Conservation (phyloP, 257 asterid genomes). For the Fraxinus anomala region DNA sequence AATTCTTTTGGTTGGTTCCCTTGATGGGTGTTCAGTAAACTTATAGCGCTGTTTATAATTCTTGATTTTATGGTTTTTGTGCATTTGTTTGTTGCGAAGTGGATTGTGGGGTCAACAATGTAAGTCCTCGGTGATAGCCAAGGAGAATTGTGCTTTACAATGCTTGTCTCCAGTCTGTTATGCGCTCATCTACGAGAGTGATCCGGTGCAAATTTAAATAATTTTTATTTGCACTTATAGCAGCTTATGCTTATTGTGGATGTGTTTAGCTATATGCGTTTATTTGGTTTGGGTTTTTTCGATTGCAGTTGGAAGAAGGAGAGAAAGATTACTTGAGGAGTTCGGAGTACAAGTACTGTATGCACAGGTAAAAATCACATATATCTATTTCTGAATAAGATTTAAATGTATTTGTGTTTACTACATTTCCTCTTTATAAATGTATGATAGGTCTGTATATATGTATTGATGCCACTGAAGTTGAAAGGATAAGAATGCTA, state of each 20-base stretch:
- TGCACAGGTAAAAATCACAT: constrained; percentile 66
- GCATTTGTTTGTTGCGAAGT: constrained; percentile 41
- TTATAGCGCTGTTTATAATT: background rate
- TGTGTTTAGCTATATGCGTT: constrained; percentile 12
- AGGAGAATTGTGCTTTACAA: constrained; percentile 85
- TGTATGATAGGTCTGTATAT: background rate
- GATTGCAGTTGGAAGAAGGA: constrained; percentile 83
- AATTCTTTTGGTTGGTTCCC: background rate
- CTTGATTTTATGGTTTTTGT: constrained; percentile 24
- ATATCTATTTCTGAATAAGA: background rate
- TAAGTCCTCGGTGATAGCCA: constrained; percentile 60
- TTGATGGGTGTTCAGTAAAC: background rate
- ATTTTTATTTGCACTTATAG: background rate
- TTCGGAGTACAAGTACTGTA: constrained; percentile 89
- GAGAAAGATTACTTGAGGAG: constrained; percentile 77
- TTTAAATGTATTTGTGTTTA: background rate
- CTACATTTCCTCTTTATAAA: background rate
- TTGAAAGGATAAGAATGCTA: background rate
- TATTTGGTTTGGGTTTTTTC: constrained; percentile 31
- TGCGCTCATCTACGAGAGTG: constrained; percentile 80
- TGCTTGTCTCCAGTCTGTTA: constrained; percentile 83
- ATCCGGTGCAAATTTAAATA: constrained; percentile 63
- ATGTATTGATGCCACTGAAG: background rate
- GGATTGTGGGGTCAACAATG: constrained; percentile 89
- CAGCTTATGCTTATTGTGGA: constrained; percentile 2